These are phyloP conservation scores for Alternaria solani DNA, from an alignment of 2,329 filamentous ascomycete species.

Conservation along the genomic window DNA sequence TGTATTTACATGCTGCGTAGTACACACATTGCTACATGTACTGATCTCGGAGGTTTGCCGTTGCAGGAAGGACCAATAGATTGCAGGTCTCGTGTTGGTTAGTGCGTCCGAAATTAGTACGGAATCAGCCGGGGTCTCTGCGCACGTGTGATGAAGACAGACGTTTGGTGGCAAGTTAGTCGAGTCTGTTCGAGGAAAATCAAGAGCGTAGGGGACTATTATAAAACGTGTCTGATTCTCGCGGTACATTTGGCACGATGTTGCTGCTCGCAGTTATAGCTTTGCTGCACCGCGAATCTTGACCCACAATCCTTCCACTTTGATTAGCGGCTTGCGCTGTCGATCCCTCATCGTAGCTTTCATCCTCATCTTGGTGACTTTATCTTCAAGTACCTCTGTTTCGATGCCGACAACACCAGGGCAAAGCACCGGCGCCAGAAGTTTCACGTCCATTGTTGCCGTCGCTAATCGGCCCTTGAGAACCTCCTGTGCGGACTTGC, in stretches of 20 bases:
- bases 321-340: constrained; percentile 29
- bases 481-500: constrained; percentile 18
- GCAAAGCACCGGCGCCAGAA: constrained; percentile 33
- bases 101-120: constrained; percentile 20
- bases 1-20: constrained; percentile 14
- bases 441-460: constrained; percentile 31
- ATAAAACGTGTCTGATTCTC: neutral
- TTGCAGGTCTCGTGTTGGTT: constrained; percentile 11
- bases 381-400: constrained; percentile 29
- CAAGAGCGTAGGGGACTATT: neutral
- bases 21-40: constrained; percentile 21
- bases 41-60: constrained; percentile 16
- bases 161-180: constrained; percentile 9
- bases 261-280: constrained; percentile 14
- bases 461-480: constrained; percentile 33
- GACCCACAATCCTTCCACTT: constrained; percentile 34
- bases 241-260: neutral
- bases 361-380: constrained; percentile 31
- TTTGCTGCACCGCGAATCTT: constrained; percentile 27
- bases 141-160: constrained; percentile 20
- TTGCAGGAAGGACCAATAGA: constrained; percentile 22
- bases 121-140: constrained; percentile 17
- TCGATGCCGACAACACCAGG: constrained; percentile 38
- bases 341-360: constrained; percentile 35
- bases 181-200: neutral